phyloP scores from a whole-genome alignment of 768 basidiomycete genomes.

The Panaeolus cyanescens region DNA sequence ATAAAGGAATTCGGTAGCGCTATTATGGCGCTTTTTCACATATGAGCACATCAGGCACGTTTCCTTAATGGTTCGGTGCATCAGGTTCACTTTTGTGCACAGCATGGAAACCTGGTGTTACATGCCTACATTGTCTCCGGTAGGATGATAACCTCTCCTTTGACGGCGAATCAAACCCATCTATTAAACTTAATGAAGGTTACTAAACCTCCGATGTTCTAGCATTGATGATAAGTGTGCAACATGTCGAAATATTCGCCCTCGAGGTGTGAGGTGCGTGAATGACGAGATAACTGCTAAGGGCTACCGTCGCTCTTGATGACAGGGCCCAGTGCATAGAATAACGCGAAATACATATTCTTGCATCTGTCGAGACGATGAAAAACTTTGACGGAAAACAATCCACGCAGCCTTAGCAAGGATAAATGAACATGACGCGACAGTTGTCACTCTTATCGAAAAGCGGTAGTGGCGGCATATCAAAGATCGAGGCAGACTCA shows the following conservation, averaged over 20 bases:
- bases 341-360: no score
- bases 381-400: not conserved
- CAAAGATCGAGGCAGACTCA: not conserved
- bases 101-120: not conserved
- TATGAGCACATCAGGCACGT: slow-evolving; percentile 19
- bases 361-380: not conserved
- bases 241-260: not conserved
- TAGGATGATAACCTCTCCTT: not conserved
- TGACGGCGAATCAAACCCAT: not conserved
- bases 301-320: no score
- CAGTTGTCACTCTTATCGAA: not conserved
- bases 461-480: not conserved
- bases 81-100: not conserved
- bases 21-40: slow-evolving; percentile 16
- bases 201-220: not conserved
- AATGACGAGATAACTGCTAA: not conserved
- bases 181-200: not conserved
- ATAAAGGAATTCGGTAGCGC: slow-evolving; percentile 15
- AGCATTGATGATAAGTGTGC: not conserved
- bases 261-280: not conserved
- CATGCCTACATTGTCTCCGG: not conserved
- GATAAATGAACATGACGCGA: not conserved
- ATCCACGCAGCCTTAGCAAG: not conserved
- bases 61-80: not conserved
- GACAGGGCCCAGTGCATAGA: no score